A percentile compares a stretch with the other conserved stretches of the same genome.
These are phyloP conservation scores for Yamadazyma friedrichii DNA, from an alignment of 1,139 yeast species.

Conservation along the genomic window DNA sequence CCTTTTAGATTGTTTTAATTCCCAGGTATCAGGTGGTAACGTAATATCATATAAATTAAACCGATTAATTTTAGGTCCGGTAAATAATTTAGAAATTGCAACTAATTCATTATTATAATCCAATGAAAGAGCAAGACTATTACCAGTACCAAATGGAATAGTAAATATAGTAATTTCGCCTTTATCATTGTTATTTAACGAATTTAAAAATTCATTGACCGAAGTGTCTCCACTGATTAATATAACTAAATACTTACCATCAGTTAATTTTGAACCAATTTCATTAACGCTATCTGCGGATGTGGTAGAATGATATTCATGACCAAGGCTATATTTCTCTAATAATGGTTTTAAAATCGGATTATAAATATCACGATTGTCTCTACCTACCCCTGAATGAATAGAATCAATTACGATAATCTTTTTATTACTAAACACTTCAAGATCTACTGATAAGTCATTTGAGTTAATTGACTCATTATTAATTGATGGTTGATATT, in stretches of 20 bases:
- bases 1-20: conserved; percentile 22
- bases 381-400: conserved; percentile 56
- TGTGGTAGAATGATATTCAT: conserved; percentile 41
- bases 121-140: conserved; percentile 69
- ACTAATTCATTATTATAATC: conserved; percentile 40
- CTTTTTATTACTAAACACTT: conserved; percentile 1
- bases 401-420: conserved; percentile 49
- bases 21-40: conserved; percentile 50
- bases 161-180: conserved; percentile 37
- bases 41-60: conserved; percentile 54
- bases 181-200: conserved; percentile 20
- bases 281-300: conserved; percentile 30
- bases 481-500: neutral
- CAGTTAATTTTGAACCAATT: conserved; percentile 28
- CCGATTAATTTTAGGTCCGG: conserved; percentile 26
- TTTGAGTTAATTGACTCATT: neutral
- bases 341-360: conserved; percentile 48
- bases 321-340: conserved; percentile 28
- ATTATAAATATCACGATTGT: conserved; percentile 37
- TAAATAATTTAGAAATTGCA: conserved; percentile 42
- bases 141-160: conserved; percentile 86
- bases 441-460: neutral
- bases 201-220: conserved; percentile 71
- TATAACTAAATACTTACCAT: conserved; percentile 42
- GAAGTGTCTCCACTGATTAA: conserved; percentile 88